phyloP scores from a whole-genome alignment of 192 early-diverging fungal species.

The Coemansia interrupta region DNA sequence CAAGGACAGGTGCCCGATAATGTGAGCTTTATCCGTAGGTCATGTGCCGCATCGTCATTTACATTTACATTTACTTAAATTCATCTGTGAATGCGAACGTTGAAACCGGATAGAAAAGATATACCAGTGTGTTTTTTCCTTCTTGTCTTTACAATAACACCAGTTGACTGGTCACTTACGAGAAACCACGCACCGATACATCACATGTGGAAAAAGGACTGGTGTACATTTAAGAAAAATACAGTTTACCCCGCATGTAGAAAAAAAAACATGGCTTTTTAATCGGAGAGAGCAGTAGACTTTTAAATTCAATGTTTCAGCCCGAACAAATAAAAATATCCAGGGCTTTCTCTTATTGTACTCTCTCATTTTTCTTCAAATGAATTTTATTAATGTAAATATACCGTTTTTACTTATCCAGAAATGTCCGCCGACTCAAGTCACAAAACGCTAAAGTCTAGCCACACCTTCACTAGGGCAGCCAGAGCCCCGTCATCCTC shows the following conservation, averaged over 20 bases:
- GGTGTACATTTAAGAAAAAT: too few species aligned
- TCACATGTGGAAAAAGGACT: too few species aligned
- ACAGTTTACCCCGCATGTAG: too few species aligned
- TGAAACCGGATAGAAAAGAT: too few species aligned
- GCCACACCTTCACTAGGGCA: not conserved
- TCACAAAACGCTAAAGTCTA: not conserved
- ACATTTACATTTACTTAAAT: conserved; percentile 1
- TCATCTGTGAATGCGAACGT: not conserved
- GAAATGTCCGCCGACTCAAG: conserved; percentile 1
- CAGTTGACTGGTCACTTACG: too few species aligned
- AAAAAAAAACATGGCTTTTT: too few species aligned
- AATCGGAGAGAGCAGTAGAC: too few species aligned
- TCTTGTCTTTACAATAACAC: too few species aligned
- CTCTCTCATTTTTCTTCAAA: not conserved
- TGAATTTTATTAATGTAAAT: not conserved
- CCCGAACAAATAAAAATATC: too few species aligned
- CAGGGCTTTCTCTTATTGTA: not conserved
- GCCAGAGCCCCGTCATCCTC: not conserved
- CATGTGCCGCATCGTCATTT: not conserved
- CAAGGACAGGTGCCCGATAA: not conserved
- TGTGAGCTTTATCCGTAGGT: not conserved
- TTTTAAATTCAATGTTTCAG: too few species aligned
- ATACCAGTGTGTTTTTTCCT: too few species aligned
- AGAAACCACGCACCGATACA: too few species aligned
- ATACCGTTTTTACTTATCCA: not conserved